A percentile compares a stretch with the other conserved stretches of the same genome.
Evolutionary conservation across 352 stramenopile genomes (phyloP).

Genomic region (Pythium brachiatum): DNA sequence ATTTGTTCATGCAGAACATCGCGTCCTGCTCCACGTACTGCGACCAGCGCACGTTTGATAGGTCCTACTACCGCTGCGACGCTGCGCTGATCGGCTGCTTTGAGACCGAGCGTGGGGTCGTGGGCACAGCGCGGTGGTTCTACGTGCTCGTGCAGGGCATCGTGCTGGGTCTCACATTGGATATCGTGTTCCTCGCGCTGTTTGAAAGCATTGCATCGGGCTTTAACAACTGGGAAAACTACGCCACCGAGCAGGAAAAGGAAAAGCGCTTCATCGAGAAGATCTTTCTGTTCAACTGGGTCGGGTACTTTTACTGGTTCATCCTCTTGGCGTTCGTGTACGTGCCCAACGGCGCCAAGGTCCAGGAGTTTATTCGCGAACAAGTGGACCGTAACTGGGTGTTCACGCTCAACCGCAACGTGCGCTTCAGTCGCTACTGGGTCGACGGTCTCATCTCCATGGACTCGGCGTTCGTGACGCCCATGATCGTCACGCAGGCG

Average conservation of each 20-base stretch:
- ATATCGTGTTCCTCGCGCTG: conserved; percentile 65
- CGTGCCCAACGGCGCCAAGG: conserved; percentile 48
- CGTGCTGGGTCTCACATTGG: conserved; percentile 55
- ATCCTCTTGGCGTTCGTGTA: conserved; percentile 61
- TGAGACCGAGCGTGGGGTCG: conserved; percentile 44
- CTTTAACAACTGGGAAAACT: conserved; percentile 71
- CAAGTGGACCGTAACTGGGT: conserved; percentile 38
- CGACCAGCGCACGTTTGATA: conserved; percentile 37
- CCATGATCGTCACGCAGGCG: conserved; percentile 68
- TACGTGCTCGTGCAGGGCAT: conserved; percentile 63
- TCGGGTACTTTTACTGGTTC: conserved; percentile 77
- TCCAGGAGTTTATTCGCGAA: conserved; percentile 42
- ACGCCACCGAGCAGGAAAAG: conserved; percentile 50
- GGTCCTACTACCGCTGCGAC: conserved; percentile 51
- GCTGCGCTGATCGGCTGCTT: conserved; percentile 51
- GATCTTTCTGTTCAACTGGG: conserved; percentile 72
- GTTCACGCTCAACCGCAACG: conserved; percentile 35
- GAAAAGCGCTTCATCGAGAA: conserved; percentile 54
- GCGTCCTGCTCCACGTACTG: conserved; percentile 43
- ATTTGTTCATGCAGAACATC: conserved; percentile 54
- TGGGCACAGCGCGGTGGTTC: conserved; percentile 60
- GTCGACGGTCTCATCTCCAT: conserved; percentile 54
- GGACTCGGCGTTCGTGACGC: conserved; percentile 64
- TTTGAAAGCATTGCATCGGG: conserved; percentile 48
- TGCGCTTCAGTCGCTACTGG: conserved; percentile 63